Base-by-base conservation (phyloP, 2,329 filamentous ascomycete species). In the Dactylonectria macrodidyma region DNA sequence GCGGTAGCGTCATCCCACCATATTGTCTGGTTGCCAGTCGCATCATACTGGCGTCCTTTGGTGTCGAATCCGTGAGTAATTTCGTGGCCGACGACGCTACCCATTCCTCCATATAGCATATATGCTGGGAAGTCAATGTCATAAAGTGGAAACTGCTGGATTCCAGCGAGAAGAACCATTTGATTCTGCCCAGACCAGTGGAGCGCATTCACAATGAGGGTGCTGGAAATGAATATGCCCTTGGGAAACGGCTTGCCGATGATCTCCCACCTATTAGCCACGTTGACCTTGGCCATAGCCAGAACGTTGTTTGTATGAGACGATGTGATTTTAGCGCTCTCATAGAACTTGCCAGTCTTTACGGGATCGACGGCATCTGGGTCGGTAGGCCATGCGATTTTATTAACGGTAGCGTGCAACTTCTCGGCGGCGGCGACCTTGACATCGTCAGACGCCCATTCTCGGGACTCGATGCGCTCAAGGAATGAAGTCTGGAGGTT, bases 11-110 rank as follows among this genome's bases (percentile, higher is more conserved):
- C 82, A 19, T 88, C 88, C 90, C 90, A 93, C 91, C 91, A 93
- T 67, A 90, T 85, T 0, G 87, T 90, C 74, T 87, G 88, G 73
- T 90, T 91, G 26, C 90, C 91, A 51, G 86, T 88, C 71, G 90
- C 83, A 73, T 93, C 89, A 71, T 89, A 92, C 71, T 90, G 86
- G 19, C 89, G 85, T 10, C 91, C 91, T 0, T 85, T 88, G 34
- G 86, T 90, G 77, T 93, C 91, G 73, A 93, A 93, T 14, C 89
- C 91, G 71, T 93, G 91, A 3, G 89, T 90, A 8, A 93, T 84
- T 76, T 93, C 91, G 74, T 93, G 91, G 1, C 91, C 91, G 9
- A 88, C 88, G 2, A 92, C 86, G 1, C 88, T 86, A 0, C 91
- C 91, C 75, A 93, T 91, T 0, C 88, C 89, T n/a, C 91, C 91